Base-by-base conservation (phyloP, 2,329 filamentous ascomycete genomes). In the Epichloe sp. region DNA sequence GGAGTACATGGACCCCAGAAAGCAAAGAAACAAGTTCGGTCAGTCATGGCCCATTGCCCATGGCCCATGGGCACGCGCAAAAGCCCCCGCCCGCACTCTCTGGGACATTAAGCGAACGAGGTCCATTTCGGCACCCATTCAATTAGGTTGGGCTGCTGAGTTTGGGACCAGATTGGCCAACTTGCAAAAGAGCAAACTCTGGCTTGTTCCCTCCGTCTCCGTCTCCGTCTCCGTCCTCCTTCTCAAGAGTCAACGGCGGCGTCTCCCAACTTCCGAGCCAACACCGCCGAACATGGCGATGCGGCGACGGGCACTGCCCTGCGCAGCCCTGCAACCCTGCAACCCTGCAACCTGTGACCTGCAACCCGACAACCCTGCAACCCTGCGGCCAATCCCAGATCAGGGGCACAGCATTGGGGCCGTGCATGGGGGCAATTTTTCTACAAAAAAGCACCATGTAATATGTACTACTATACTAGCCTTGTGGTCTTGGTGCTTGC, bases 81-180 rank as follows among this genome's bases (percentile, higher is more conserved):
- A 31, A 1, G 7, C 8, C 26, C 44, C 42, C 53, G 44, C 6
- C 23, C 23, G 21, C 21, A 6, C 42, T 38, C 47, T 21, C 50
- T 17, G 42, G 51, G 42, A 51, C 47, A 36, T 35, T 38, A 51
- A 53, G 48, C 46, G 50, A 47, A 44, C 42, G 38, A 47, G 48
- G 44, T 23, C 54, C 54, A 54, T 55, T 35, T 54, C 50, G 55
- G 56, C 49, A 56, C 51, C 52, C 53, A 47, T 55, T 31, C 26
- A 11, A 31, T 31, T 51, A 50, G 52, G 54, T 44, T 52, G 52
- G 52, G 46, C 52, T 35, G 37, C 57, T 35, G 41, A 57, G 59
- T 57, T 59, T 60, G 61, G 57, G 56, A 59, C 57, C 23, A 26
- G 23, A 26, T 26, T 26, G 23, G 23, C 1, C 63, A 63, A 63